These are phyloP conservation scores for Annulohypoxylon moriforme DNA, from an alignment of 495 filamentous ascomycete genomes.

Conservation along the genomic window DNA sequence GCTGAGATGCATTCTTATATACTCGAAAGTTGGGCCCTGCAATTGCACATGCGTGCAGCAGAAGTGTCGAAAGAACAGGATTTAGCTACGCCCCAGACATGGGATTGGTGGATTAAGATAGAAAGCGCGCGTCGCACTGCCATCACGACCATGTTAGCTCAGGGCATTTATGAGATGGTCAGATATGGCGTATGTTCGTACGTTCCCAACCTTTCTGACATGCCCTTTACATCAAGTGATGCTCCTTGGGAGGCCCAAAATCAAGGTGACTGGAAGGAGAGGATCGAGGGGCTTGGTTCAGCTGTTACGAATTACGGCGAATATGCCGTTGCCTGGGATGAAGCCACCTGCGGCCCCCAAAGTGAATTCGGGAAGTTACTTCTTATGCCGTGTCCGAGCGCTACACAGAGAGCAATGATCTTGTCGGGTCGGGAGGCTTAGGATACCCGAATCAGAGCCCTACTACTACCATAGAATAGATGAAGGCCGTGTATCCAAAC, in stretches of 20 bases:
- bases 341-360: neutral
- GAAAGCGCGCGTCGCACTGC: conserved; percentile 13
- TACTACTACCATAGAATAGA: neutral
- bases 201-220: neutral
- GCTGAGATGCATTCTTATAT: conserved; percentile 10
- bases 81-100: neutral
- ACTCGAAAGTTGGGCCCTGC: conserved; percentile 6
- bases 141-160: neutral
- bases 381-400: neutral
- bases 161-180: conserved; percentile 6
- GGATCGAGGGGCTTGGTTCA: neutral
- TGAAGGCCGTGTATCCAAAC: neutral
- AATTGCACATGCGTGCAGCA: neutral
- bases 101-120: conserved; percentile 4
- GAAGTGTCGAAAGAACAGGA: neutral
- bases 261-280: neutral
- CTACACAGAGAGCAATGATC: neutral
- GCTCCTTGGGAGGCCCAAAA: conserved; percentile 1
- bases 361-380: conserved; percentile 5
- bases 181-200: conserved; percentile 9
- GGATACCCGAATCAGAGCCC: neutral
- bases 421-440: neutral
- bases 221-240: neutral
- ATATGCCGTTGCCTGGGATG: neutral
- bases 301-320: neutral